These are phyloP conservation scores for Colletotrichum limetticola DNA, from an alignment of 2,329 filamentous ascomycete species.

Conservation along the genomic window DNA sequence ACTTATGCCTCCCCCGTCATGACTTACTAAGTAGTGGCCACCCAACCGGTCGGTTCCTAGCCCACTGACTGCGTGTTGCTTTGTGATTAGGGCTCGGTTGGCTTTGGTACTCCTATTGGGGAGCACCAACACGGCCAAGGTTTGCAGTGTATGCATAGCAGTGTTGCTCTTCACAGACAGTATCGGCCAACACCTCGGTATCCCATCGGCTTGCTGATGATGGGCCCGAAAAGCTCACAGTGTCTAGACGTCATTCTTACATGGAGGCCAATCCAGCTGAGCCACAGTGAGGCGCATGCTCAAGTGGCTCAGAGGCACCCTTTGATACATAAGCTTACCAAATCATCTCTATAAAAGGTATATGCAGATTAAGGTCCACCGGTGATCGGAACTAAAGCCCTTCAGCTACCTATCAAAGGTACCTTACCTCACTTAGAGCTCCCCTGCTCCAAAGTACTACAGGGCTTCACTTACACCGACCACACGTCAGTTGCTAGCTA, in stretches of 20 bases:
- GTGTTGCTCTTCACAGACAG: neutral
- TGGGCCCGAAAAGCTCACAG: neutral
- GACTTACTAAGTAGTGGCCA: neutral
- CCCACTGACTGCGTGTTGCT: neutral
- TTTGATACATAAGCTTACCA: neutral
- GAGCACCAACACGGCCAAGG: neutral
- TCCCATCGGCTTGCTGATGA: neutral
- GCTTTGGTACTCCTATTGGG: neutral
- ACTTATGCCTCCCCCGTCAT: neutral
- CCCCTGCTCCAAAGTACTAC: neutral
- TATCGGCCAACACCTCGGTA: neutral
- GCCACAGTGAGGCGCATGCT: neutral
- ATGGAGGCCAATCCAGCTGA: neutral
- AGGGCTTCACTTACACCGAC: neutral
- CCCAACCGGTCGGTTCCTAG: neutral
- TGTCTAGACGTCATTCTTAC: neutral
- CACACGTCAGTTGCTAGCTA: neutral
- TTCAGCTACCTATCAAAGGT: neutral
- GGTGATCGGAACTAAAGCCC: neutral
- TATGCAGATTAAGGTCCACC: neutral
- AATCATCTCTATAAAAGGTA: neutral
- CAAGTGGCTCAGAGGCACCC: neutral
- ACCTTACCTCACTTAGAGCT: neutral
- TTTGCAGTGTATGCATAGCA: neutral
- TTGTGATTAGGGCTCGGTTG: neutral